These are phyloP conservation scores for Kalanchoe fedtschenkoi DNA, from an alignment of 164 flowering plant genomes.

Conservation along the genomic window DNA sequence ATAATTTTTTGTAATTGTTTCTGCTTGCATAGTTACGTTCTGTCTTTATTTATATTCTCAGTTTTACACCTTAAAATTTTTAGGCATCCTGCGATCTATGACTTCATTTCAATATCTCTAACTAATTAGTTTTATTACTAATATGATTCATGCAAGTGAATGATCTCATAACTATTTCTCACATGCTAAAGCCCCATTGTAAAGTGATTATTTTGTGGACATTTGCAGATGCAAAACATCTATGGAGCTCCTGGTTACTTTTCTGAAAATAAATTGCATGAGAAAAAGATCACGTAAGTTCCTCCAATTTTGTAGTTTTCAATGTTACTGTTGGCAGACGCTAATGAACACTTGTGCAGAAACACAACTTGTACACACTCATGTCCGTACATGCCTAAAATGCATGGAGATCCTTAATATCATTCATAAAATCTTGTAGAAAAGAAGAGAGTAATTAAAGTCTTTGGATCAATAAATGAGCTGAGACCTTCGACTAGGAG, in stretches of 20 bases:
- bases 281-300: constrained; percentile 45
- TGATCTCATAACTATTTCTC: background rate
- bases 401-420: background rate
- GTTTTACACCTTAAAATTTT: background rate
- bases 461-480: background rate
- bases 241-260: constrained; percentile 97
- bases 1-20: background rate
- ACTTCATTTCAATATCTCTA: background rate
- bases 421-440: background rate
- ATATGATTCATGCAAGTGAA: background rate
- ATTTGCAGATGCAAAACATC: constrained; percentile 64
- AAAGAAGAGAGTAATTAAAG: background rate
- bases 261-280: constrained; percentile 32
- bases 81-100: background rate
- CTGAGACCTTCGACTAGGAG: background rate
- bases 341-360: background rate
- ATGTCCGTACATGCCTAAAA: background rate
- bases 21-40: background rate
- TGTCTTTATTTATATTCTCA: background rate
- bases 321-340: background rate
- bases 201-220: background rate
- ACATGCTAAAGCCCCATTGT: background rate
- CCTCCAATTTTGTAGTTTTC: background rate
- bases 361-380: background rate
- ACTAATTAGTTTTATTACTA: no score